These are phyloP conservation scores for Parastagonospora avenae DNA, from an alignment of 2,329 filamentous ascomycete genomes.

Conservation along the genomic window DNA sequence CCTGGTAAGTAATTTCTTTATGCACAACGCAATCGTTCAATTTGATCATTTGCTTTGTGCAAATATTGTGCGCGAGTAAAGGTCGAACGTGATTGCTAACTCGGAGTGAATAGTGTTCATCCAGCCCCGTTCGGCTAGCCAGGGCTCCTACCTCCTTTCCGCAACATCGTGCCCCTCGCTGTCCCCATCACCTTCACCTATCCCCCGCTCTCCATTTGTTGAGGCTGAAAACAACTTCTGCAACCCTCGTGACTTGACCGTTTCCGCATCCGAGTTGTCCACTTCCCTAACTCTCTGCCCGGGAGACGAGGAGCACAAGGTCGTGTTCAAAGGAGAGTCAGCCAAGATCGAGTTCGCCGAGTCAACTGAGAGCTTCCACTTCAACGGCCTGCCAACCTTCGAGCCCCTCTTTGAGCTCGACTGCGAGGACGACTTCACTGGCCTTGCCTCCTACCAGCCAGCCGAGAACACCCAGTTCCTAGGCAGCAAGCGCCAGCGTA, in stretches of 20 bases:
- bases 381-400: slow-evolving; percentile 70
- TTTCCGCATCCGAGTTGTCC: slow-evolving; percentile 69
- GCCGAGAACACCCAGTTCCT: slow-evolving; percentile 64
- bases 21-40: background rate
- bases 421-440: slow-evolving; percentile 85
- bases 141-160: slow-evolving; percentile 72
- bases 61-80: background rate
- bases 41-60: too few species aligned
- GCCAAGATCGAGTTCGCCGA: slow-evolving; percentile 47
- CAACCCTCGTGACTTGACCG: slow-evolving; percentile 87
- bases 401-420: slow-evolving; percentile 89
- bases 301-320: slow-evolving; percentile 66
- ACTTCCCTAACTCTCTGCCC: slow-evolving; percentile 65
- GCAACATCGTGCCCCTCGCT: slow-evolving; percentile 78
- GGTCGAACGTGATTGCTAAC: slow-evolving; percentile 26
- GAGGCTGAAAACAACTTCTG: slow-evolving; percentile 84
- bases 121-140: slow-evolving; percentile 69
- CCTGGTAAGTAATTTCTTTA: slow-evolving; percentile 69
- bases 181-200: slow-evolving; percentile 83
- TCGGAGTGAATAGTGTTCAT: slow-evolving; percentile 61
- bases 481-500: slow-evolving; percentile 72
- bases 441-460: slow-evolving; percentile 71
- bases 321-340: slow-evolving; percentile 55
- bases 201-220: slow-evolving; percentile 70
- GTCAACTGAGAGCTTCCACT: slow-evolving; percentile 43